Percentiles rank a stretch among this genome's conserved stretches.
Conservation (phyloP, 495 filamentous ascomycete species). For the Neurospora sp. region DNA sequence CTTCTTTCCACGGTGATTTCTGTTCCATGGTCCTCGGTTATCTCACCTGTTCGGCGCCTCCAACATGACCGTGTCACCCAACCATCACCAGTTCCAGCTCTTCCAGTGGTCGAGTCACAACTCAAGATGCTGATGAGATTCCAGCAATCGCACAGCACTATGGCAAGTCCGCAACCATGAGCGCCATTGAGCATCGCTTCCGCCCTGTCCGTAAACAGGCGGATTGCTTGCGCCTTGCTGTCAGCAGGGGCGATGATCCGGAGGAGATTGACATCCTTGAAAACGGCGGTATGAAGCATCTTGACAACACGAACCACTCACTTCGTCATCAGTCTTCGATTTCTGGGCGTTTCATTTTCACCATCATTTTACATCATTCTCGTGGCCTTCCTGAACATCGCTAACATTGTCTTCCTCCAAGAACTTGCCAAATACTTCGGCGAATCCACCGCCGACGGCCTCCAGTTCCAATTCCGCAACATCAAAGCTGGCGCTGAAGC, state of each 20-base stretch:
- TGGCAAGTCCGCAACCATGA: slow-evolving; percentile 23
- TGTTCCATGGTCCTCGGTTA: background rate
- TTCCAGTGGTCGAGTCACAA: slow-evolving; percentile 1
- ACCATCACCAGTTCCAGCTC: background rate
- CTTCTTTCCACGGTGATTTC: slow-evolving; percentile 1
- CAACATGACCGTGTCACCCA: background rate
- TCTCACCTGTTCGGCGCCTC: background rate
- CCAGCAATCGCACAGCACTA: slow-evolving; percentile 23
- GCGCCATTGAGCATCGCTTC: slow-evolving; percentile 36
- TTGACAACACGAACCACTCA: background rate
- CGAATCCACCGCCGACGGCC: slow-evolving; percentile 29
- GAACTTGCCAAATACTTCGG: slow-evolving; percentile 36
- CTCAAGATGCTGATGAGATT: slow-evolving; percentile 3
- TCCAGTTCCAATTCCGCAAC: slow-evolving; percentile 38
- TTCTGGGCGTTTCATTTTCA: background rate
- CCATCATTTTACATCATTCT: background rate
- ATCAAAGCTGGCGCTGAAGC: slow-evolving; percentile 31
- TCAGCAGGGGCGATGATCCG: slow-evolving; percentile 33
- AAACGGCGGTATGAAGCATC: slow-evolving; percentile 4
- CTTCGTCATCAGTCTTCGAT: background rate
- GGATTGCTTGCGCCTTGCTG: slow-evolving; percentile 35
- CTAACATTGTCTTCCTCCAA: slow-evolving; percentile 8
- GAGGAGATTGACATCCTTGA: slow-evolving; percentile 8
- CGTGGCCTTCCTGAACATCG: background rate
- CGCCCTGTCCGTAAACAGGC: slow-evolving; percentile 28